These are phyloP conservation scores for Sideroxylon spinosum DNA, from an alignment of 179 eudicot species.

Conservation along the genomic window DNA sequence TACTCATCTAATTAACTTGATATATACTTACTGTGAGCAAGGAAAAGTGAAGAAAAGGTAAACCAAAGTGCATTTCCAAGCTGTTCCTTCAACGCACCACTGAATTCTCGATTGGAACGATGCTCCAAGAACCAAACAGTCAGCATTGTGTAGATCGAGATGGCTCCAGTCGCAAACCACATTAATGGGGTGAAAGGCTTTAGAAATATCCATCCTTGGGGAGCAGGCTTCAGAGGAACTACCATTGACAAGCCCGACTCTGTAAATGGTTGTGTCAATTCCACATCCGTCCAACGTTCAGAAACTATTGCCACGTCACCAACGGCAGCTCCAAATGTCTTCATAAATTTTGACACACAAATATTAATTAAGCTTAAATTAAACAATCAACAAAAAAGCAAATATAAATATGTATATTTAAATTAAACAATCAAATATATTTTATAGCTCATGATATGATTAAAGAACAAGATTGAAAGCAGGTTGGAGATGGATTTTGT, in stretches of 20 bases:
- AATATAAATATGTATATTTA: too few relatives aligned
- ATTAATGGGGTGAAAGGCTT: conserved; percentile 37
- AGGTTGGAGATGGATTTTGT: too few relatives aligned
- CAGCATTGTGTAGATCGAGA: conserved; percentile 35
- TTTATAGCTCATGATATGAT: neutral
- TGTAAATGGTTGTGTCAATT: conserved; percentile 41
- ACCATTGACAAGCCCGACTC: conserved; percentile 46
- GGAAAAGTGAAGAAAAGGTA: conserved; percentile 47
- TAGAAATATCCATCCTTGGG: conserved; percentile 32
- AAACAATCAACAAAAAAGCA: too few relatives aligned
- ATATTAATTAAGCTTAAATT: too few relatives aligned
- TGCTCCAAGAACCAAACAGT: conserved; percentile 42
- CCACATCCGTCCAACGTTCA: conserved; percentile 32
- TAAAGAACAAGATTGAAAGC: neutral
- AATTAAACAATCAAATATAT: too few relatives aligned
- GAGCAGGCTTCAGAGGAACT: conserved; percentile 26
- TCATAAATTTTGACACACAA: too few relatives aligned
- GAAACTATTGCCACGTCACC: conserved; percentile 45
- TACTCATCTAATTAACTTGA: too few relatives aligned
- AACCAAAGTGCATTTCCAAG: conserved; percentile 43
- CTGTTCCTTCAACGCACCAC: conserved; percentile 30
- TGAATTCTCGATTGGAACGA: conserved; percentile 30
- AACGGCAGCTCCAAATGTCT: conserved; percentile 27
- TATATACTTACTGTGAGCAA: conserved; percentile 41
- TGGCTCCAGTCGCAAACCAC: conserved; percentile 27